These are phyloP conservation scores for Suillus bovinus DNA, from an alignment of 768 basidiomycete genomes.

Conservation along the genomic window DNA sequence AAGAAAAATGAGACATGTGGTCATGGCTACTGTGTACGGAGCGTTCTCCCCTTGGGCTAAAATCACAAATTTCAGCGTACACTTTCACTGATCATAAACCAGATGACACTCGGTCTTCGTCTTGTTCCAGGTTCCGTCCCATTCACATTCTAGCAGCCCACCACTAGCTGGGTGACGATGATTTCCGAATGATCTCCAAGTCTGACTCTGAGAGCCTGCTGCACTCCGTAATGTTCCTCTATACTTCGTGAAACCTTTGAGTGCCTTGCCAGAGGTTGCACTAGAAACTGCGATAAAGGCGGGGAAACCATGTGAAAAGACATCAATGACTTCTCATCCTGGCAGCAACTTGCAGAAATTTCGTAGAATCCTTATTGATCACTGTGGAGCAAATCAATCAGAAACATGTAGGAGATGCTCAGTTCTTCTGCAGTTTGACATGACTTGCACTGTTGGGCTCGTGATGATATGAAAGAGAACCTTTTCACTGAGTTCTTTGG, in stretches of 20 bases:
- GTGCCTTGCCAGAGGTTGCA: slow-evolving; percentile 15
- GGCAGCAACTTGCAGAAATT: slow-evolving; percentile 16
- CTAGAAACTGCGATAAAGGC: slow-evolving; percentile 15
- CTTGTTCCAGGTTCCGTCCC: slow-evolving; percentile 17
- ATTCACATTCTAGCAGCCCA: slow-evolving; percentile 5
- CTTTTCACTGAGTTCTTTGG: slow-evolving; percentile 16
- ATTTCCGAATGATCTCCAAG: slow-evolving; percentile 10
- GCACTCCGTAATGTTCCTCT: neutral
- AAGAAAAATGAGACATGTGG: slow-evolving; percentile 16
- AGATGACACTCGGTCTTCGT: slow-evolving; percentile 4
- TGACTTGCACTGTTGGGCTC: neutral
- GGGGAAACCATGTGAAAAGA: slow-evolving; percentile 20
- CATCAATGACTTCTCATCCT: slow-evolving; percentile 12
- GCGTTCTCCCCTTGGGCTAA: slow-evolving; percentile 14
- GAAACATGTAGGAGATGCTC: too few relatives aligned
- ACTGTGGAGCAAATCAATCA: neutral
- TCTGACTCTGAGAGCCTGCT: neutral
- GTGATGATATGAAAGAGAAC: neutral
- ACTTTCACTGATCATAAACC: neutral
- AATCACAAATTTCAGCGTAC: neutral
- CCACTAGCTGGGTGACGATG: slow-evolving; percentile 9
- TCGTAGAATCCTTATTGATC: neutral
- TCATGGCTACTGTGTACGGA: slow-evolving; percentile 14
- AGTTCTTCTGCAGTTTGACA: neutral
- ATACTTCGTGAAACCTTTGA: slow-evolving; percentile 14